These are phyloP conservation scores for Russula virescens DNA, from an alignment of 768 basidiomycete genomes.

Conservation along the genomic window DNA sequence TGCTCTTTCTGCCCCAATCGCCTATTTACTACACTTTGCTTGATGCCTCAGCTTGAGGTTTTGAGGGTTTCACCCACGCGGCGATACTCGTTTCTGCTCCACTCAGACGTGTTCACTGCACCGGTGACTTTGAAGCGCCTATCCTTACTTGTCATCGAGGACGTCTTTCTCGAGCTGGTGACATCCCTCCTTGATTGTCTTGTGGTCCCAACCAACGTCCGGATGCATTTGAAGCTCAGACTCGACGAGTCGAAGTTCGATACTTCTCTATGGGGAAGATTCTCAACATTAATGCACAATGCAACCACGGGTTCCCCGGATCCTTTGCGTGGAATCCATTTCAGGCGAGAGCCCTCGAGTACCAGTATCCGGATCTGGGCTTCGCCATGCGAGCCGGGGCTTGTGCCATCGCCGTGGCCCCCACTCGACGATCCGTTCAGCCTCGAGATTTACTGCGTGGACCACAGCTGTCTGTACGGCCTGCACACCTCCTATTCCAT, in stretches of 20 bases:
- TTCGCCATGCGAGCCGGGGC: background rate
- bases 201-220: background rate
- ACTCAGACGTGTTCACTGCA: background rate
- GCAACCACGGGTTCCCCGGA: conserved; percentile 9
- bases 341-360: conserved; percentile 1
- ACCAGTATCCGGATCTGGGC: background rate
- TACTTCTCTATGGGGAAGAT: background rate
- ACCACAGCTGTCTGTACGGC: conserved; percentile 4
- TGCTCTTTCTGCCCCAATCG: background rate
- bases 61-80: background rate
- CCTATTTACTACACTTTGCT: background rate
- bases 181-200: background rate
- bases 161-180: background rate
- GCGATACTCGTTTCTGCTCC: background rate
- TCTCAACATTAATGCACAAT: background rate
- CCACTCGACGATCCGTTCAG: conserved; percentile 9
- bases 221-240: conserved; percentile 5
- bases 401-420: background rate
- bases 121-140: background rate
- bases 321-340: background rate
- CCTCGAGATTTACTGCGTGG: background rate
- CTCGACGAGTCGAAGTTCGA: background rate
- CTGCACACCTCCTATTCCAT: conserved; percentile 5
- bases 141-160: background rate
- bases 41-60: conserved; percentile 9